Evolutionary conservation across 1,284 basidiomycete species (phyloP), one percentile per base, ranked within the genome.

Genomic region (Tilletiopsis washingtonensis): DNA sequence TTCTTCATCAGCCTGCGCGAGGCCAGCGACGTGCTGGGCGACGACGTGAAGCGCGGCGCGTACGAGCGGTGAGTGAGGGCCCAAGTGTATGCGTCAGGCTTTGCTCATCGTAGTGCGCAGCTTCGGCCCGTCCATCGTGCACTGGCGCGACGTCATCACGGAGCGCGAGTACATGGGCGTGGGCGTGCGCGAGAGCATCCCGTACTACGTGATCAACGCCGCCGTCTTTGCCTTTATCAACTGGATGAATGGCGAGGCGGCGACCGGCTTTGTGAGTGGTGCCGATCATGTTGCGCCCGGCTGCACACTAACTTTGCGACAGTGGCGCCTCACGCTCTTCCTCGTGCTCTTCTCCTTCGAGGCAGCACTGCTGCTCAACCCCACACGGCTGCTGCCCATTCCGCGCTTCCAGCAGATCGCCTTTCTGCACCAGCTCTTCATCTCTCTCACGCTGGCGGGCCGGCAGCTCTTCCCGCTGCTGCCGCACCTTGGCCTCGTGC

Each of bases 1-100:
- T 55, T 82, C 40, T 91, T 91, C 68, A 86, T 90, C 51, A 67
- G 76, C 24, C 81, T 86, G 1, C 77, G 87, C 45, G 80, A 83
- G 60, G 85, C 84, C 17, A 90, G 84, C 65, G 88, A 91, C 68
- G 82, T 82, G 0, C 74, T 91, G 26, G 86, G 82, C 53, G 81
- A 89, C 60, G 86, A 88, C 0, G 77, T 81, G 1, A 83, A 83
- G 51, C 76, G 88, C 41, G 90, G 87, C 75, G 88, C 88, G 0
- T 91, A 91, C 71, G 88, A 91, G 45, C 62, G 74, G 70, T 74
- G 77, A 81, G 84, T 41, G 40, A 12, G 40, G n/a, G n/a, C n/a
- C n/a, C n/a, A n/a, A 12, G 19, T 14, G 4, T 19, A 4, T 15
- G 19, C 4, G 17, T 5, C 19, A 5, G 9, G 19, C 19, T 41